phyloP scores from a whole-genome alignment of 2,329 filamentous ascomycete species.

The Lasiodiplodia sp. region DNA sequence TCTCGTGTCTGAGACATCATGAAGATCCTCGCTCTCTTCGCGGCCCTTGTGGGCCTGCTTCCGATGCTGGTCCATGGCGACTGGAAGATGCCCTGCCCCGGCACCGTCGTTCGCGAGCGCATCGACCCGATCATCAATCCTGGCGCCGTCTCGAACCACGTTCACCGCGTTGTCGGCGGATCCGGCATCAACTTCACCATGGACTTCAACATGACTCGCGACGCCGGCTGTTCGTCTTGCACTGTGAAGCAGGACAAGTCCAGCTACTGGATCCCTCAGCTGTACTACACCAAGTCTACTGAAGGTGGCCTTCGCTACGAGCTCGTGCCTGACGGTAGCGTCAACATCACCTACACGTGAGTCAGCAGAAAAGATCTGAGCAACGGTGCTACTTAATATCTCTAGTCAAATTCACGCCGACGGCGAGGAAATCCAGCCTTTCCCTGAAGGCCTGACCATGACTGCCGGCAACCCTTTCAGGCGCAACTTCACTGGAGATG shows the following conservation, averaged over 20 bases:
- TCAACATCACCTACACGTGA: slow-evolving; percentile 10
- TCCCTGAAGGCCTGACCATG: slow-evolving; percentile 76
- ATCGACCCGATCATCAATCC: slow-evolving; percentile 74
- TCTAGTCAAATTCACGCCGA: slow-evolving; percentile 46
- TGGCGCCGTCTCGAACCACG: slow-evolving; percentile 51
- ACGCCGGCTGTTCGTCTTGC: slow-evolving; percentile 17
- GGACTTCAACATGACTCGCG: slow-evolving; percentile 33
- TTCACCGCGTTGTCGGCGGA: slow-evolving; percentile 36
- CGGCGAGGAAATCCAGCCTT: slow-evolving; percentile 69
- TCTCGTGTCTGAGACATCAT: neutral
- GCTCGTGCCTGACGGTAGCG: neutral
- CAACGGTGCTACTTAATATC: slow-evolving; percentile 37
- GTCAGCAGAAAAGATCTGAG: slow-evolving; percentile 32
- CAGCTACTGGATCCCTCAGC: slow-evolving; percentile 43
- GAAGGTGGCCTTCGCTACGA: neutral
- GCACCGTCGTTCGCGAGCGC: slow-evolving; percentile 65
- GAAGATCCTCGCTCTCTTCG: neutral
- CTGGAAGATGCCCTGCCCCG: slow-evolving; percentile 52
- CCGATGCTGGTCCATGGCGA: neutral
- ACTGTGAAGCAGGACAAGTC: slow-evolving; percentile 67
- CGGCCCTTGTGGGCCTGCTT: neutral
- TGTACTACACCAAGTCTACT: slow-evolving; percentile 41
- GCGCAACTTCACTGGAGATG: slow-evolving; percentile 43
- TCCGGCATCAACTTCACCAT: slow-evolving; percentile 36
- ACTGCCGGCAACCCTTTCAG: slow-evolving; percentile 67